phyloP scores from a whole-genome alignment of 805 yeast genomes.

The Blastobotrys peoriensis region DNA sequence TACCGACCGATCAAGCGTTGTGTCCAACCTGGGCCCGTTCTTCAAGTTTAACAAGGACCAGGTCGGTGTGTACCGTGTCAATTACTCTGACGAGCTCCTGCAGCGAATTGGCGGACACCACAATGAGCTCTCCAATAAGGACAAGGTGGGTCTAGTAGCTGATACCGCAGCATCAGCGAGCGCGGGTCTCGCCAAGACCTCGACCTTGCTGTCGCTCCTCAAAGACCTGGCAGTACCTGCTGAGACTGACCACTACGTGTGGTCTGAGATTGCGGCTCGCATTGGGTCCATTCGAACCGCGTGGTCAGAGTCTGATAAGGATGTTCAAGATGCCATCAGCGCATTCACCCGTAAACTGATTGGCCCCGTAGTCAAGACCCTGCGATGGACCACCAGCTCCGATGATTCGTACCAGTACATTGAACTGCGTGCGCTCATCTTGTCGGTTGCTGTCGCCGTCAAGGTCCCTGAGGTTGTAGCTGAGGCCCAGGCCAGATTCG shows the following conservation, averaged over 20 bases:
- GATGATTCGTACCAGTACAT: slow-evolving; percentile 54
- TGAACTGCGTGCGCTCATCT: slow-evolving; percentile 57
- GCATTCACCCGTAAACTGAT: slow-evolving; percentile 48
- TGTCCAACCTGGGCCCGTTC: slow-evolving; percentile 8
- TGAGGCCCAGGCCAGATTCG: slow-evolving; percentile 36
- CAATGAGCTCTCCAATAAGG: slow-evolving; percentile 62
- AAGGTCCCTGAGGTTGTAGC: slow-evolving; percentile 43
- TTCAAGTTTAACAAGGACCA: slow-evolving; percentile 65
- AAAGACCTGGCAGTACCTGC: slow-evolving; percentile 19
- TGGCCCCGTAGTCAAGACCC: slow-evolving; percentile 38
- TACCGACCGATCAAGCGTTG: slow-evolving; percentile 14
- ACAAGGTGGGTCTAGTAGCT: slow-evolving; percentile 74
- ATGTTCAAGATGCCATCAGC: slow-evolving; percentile 44
- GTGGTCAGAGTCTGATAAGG: slow-evolving; percentile 43
- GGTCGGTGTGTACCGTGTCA: slow-evolving; percentile 70
- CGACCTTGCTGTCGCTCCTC: slow-evolving; percentile 46
- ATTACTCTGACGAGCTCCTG: slow-evolving; percentile 66
- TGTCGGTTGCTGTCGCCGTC: slow-evolving; percentile 51
- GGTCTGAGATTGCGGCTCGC: slow-evolving; percentile 47
- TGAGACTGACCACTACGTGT: slow-evolving; percentile 50
- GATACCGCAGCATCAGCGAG: slow-evolving; percentile 68
- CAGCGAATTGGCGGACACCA: slow-evolving; percentile 53
- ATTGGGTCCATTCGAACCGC: slow-evolving; percentile 27
- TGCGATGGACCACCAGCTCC: slow-evolving; percentile 60
- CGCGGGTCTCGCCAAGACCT: slow-evolving; percentile 62